Conservation (phyloP, 371 early-diverging fungal genomes). For the Mortierella sp. region DNA sequence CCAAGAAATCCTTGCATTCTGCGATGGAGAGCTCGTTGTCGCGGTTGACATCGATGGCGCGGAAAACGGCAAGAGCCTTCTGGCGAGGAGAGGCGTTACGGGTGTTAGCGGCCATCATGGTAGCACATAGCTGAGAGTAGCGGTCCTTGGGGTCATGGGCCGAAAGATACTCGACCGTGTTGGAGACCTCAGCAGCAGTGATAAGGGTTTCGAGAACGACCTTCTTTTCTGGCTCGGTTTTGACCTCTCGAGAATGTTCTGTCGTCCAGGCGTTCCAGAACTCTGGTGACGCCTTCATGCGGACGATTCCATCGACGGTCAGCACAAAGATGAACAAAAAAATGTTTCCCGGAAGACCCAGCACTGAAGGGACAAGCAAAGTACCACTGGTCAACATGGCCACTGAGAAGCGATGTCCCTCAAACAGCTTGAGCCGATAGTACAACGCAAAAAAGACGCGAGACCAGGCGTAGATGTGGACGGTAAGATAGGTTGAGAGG, state of each 20-base stretch:
- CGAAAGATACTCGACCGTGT: constrained; percentile 15
- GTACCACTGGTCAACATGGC: constrained; percentile 57
- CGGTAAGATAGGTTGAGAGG: constrained; percentile 47
- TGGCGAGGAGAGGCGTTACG: constrained; percentile 33
- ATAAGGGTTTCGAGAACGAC: constrained; percentile 41
- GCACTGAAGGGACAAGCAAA: constrained; percentile 45
- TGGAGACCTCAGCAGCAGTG: constrained; percentile 42
- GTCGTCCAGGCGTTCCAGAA: constrained; percentile 56
- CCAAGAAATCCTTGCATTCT: constrained; percentile 38
- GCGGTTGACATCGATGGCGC: constrained; percentile 36
- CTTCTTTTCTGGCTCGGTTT: constrained; percentile 41
- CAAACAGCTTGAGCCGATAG: constrained; percentile 53
- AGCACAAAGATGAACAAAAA: constrained; percentile 30
- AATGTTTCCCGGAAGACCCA: constrained; percentile 47
- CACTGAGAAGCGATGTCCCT: constrained; percentile 50
- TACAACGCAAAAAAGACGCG: constrained; percentile 56
- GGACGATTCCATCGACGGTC: constrained; percentile 23
- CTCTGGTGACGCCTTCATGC: background rate
- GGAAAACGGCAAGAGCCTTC: constrained; percentile 43
- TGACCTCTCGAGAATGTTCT: constrained; percentile 43
- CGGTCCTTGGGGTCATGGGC: constrained; percentile 22
- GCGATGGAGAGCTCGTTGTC: constrained; percentile 26
- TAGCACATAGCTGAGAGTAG: constrained; percentile 34
- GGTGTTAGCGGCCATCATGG: constrained; percentile 33
- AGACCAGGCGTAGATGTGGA: constrained; percentile 58